Conservation (phyloP, 352 stramenopile species). For the Globisporangium splendens region DNA sequence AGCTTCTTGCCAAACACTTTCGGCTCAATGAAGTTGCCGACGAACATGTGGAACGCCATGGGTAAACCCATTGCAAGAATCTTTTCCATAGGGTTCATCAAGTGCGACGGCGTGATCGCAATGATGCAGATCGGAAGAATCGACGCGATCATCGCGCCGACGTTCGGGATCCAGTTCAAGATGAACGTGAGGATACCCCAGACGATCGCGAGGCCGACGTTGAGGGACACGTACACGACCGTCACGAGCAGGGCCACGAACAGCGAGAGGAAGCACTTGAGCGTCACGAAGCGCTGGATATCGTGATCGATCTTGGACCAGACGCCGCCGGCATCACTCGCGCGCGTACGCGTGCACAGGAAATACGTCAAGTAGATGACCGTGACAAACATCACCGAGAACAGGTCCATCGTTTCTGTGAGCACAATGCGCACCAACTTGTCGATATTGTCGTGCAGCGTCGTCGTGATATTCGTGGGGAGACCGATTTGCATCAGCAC, state of each 20-base stretch:
- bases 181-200: slow-evolving; percentile 90
- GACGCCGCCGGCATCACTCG: slow-evolving; percentile 77
- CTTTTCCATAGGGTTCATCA: slow-evolving; percentile 90
- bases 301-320: slow-evolving; percentile 89
- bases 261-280: slow-evolving; percentile 87
- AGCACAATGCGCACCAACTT: slow-evolving; percentile 82
- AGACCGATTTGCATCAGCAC: slow-evolving; percentile 72
- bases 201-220: slow-evolving; percentile 82
- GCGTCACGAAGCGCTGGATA: slow-evolving; percentile 85
- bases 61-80: slow-evolving; percentile 80
- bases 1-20: slow-evolving; percentile 86
- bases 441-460: slow-evolving; percentile 87
- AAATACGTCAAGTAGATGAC: slow-evolving; percentile 90
- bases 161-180: slow-evolving; percentile 88
- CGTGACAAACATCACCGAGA: slow-evolving; percentile 89
- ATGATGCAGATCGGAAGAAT: slow-evolving; percentile 83
- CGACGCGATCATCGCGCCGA: slow-evolving; percentile 86
- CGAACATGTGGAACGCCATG: slow-evolving; percentile 89
- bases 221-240: slow-evolving; percentile 88
- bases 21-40: slow-evolving; percentile 87
- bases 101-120: slow-evolving; percentile 70
- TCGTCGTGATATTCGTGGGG: slow-evolving; percentile 86
- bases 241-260: slow-evolving; percentile 86
- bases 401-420: slow-evolving; percentile 86
- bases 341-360: slow-evolving; percentile 78